Evolutionary conservation across 2,329 filamentous ascomycete species (phyloP), one percentile per base, ranked within the genome.

Genomic region (Fusarium mexicanum): DNA sequence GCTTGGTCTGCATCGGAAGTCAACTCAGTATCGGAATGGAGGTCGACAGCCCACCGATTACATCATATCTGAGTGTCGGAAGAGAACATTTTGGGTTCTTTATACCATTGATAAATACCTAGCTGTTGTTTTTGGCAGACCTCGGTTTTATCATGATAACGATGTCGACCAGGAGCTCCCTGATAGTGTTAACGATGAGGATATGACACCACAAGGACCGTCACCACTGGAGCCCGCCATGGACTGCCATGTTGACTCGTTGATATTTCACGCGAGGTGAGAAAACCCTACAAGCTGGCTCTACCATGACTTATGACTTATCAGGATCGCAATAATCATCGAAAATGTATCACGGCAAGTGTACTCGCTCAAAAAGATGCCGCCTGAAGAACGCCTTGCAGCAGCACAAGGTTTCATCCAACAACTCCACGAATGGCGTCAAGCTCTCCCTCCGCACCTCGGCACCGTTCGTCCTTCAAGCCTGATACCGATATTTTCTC

Each of bases 21-120:
- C 74, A 5, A 72, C 71, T 10, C 62, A 72, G 2, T 79, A 76
- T 35, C 68, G 77, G 8, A 68, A 61, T 9, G 48, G 75, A 8
- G 41, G 78, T 6, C 55, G 67, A 2, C 67, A 71, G 9, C 67
- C 50, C 0, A 44, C 54, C 0, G 85, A 88, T 67, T 86, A 86
- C 51, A 83, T 87, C 14, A 79, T 84, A 7, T 79, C 80, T 1
- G 88, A 92, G 67, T 87, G 88, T 47, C 84, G 87, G 2, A 88
- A 88, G 64, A 83, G 90, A 13, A 85, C 87, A 0, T 91, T 92
- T 58, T 92, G 90, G 90, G 87, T 86, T 7, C 86, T 88, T 0
- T 92, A 92, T 74, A 88, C 87, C 2, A 80, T 92, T 3, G 90
- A 92, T 74, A 89, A 89, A 44, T 91, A 91, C 64, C 81, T 92